These are phyloP conservation scores for Boeremia exigua DNA, from an alignment of 2,329 filamentous ascomycete species.

Conservation along the genomic window DNA sequence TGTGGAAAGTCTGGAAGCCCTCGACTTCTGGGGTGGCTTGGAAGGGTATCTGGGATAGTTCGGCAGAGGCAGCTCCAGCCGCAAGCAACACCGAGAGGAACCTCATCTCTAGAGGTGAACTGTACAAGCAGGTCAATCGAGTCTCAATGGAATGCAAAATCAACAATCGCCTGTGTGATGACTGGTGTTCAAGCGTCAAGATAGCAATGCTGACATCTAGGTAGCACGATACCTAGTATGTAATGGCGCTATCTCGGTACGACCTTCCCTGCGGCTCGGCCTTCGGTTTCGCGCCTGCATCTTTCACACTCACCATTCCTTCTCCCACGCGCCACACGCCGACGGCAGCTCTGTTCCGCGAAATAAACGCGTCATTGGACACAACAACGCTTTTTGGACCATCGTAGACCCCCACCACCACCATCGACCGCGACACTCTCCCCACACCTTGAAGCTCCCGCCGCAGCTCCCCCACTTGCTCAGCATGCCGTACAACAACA, in stretches of 20 bases:
- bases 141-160: neutral
- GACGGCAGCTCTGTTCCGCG: neutral
- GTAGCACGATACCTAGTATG: too few species aligned
- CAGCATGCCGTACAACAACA: conserved; percentile 88
- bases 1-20: conserved; percentile 41
- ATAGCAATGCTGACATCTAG: conserved; percentile 4
- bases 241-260: neutral
- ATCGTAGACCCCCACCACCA: neutral
- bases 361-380: conserved; percentile 6
- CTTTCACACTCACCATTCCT: conserved; percentile 11
- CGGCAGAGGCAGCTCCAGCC: conserved; percentile 13
- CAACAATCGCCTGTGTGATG: neutral
- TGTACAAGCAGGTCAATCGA: too few species aligned
- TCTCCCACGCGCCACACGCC: conserved; percentile 5
- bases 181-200: neutral
- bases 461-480: conserved; percentile 2
- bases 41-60: conserved; percentile 38
- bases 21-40: conserved; percentile 36
- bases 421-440: neutral
- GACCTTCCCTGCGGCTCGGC: neutral
- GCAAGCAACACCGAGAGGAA: conserved; percentile 2
- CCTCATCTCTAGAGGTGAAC: neutral
- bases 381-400: neutral
- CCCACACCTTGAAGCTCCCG: neutral
- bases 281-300: conserved; percentile 4